These are phyloP conservation scores for Fusarium pseudonygamai DNA, from an alignment of 2,329 filamentous ascomycete species.

Conservation along the genomic window DNA sequence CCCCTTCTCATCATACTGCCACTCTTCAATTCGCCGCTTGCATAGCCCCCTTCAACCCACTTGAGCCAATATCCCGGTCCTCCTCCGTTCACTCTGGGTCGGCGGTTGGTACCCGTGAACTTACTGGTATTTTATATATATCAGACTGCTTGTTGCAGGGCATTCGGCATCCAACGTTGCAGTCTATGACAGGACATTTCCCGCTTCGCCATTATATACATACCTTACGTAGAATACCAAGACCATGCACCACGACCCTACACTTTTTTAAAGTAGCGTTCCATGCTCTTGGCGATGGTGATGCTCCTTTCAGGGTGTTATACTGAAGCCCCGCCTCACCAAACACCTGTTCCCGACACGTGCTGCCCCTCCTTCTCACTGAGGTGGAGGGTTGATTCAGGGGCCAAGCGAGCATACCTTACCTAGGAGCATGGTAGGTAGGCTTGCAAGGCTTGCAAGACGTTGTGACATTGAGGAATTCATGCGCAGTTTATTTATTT, in stretches of 20 bases:
- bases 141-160: not conserved
- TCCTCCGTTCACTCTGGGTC: constrained; percentile 20
- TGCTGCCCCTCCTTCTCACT: constrained; percentile 27
- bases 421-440: not conserved
- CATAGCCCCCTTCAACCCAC: constrained; percentile 36
- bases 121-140: not conserved
- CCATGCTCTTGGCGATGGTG: constrained; percentile 3
- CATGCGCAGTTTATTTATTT: not conserved
- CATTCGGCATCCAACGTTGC: constrained; percentile 1
- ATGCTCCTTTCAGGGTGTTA: constrained; percentile 6
- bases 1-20: constrained; percentile 40
- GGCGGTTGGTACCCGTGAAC: constrained; percentile 11
- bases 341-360: constrained; percentile 20
- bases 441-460: not conserved
- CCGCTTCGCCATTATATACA: not conserved
- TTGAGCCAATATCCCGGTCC: constrained; percentile 31
- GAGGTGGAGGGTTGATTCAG: constrained; percentile 29
- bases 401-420: constrained; percentile 5
- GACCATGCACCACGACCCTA: not conserved
- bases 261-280: not conserved
- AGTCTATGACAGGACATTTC: not conserved
- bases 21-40: constrained; percentile 38
- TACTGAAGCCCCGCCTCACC: constrained; percentile 26
- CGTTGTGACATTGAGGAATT: not conserved
- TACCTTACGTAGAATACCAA: constrained; percentile 1